These are phyloP conservation scores for Phialemoniopsis sp. DNA, from an alignment of 2,329 filamentous ascomycete species.

Conservation along the genomic window DNA sequence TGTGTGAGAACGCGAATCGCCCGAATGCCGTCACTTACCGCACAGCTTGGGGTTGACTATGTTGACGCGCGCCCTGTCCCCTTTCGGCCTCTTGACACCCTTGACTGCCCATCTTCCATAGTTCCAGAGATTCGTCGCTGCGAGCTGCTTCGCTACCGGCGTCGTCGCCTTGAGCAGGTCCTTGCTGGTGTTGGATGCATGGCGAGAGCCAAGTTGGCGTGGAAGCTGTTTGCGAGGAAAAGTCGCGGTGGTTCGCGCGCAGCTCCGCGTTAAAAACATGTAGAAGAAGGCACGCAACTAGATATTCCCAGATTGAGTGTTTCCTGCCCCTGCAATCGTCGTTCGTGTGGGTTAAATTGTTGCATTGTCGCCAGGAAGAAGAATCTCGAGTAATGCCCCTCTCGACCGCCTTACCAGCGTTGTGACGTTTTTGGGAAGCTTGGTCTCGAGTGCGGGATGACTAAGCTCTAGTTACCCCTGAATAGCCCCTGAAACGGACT, in stretches of 20 bases:
- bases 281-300: background rate
- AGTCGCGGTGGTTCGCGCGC: background rate
- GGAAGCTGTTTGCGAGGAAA: background rate
- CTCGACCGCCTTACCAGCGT: no score
- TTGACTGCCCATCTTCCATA: conserved; percentile 6
- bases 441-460: no score
- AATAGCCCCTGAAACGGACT: no score
- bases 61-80: conserved; percentile 42
- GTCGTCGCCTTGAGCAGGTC: conserved; percentile 1
- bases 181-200: background rate
- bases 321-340: no score
- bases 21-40: conserved; percentile 27
- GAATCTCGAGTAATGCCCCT: no score
- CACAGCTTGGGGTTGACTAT: conserved; percentile 48
- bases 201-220: background rate
- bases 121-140: conserved; percentile 11
- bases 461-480: no score
- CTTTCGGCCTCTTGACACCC: conserved; percentile 8
- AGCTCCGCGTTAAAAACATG: conserved; percentile 5
- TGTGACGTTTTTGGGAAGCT: no score
- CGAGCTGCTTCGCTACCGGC: conserved; percentile 12
- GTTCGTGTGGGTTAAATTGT: no score
- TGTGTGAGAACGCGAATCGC: no score
- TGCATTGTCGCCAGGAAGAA: no score
- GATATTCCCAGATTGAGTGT: no score